Evolutionary conservation across 2,329 filamentous ascomycete genomes (phyloP).

Genomic region (Fusarium circinatum): DNA sequence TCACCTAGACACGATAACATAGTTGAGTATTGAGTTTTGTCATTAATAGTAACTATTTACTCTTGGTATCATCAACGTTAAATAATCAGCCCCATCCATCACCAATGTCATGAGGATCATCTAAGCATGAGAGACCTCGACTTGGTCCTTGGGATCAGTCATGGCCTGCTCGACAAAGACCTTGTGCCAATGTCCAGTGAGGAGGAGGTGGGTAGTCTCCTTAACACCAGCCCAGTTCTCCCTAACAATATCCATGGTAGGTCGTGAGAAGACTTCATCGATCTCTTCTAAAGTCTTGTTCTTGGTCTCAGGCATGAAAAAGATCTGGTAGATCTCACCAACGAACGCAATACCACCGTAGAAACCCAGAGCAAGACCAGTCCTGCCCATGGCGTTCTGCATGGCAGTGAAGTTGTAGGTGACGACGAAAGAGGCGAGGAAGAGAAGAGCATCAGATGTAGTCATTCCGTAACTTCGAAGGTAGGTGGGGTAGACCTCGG

Average conservation of each 20-base stretch:
- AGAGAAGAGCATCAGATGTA: conserved; percentile 73
- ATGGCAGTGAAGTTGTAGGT: conserved; percentile 80
- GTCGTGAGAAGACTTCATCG: conserved; percentile 71
- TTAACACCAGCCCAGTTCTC: conserved; percentile 61
- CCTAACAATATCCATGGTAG: conserved; percentile 69
- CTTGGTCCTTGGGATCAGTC: conserved; percentile 16
- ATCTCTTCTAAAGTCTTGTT: conserved; percentile 76
- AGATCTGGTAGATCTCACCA: conserved; percentile 76
- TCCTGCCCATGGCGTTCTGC: conserved; percentile 73
- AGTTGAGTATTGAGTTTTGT: not conserved
- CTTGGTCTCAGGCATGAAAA: conserved; percentile 83
- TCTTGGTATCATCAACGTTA: conserved; percentile 29
- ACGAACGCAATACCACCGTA: conserved; percentile 78
- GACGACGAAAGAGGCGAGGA: conserved; percentile 77
- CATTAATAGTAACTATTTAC: conserved; percentile 2
- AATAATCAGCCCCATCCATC: not conserved
- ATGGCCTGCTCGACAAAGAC: conserved; percentile 42
- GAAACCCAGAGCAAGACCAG: conserved; percentile 75
- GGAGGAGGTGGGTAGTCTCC: conserved; percentile 44
- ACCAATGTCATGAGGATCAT: not conserved
- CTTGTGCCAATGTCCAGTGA: conserved; percentile 34
- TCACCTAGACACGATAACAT: not conserved
- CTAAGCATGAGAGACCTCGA: conserved; percentile 11
- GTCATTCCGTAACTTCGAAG: conserved; percentile 80
- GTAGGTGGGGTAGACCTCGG: conserved; percentile 78